These are phyloP conservation scores for Aspergillus japonicus DNA, from an alignment of 2,329 filamentous ascomycete genomes.

Conservation along the genomic window DNA sequence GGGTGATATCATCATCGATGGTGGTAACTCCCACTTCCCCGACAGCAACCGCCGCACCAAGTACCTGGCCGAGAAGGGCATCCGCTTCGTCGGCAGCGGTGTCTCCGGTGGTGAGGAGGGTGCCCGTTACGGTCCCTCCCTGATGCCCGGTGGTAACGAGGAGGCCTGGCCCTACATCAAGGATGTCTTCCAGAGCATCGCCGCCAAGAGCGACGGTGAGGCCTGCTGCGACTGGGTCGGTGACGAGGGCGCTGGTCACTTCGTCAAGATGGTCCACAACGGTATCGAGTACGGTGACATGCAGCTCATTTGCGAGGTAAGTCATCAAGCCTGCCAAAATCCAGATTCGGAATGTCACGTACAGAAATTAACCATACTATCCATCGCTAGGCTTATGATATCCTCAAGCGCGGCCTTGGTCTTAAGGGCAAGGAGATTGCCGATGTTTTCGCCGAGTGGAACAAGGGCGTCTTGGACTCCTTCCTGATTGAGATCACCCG, in stretches of 20 bases:
- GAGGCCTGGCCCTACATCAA: conserved; percentile 98
- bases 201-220: conserved; percentile 96
- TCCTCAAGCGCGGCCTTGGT: conserved; percentile 97
- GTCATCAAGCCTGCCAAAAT: conserved; percentile 24
- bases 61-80: conserved; percentile 82
- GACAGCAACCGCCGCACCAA: conserved; percentile 96
- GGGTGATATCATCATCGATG: conserved; percentile 98
- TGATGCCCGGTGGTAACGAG: conserved; percentile 99
- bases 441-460: conserved; percentile 92
- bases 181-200: conserved; percentile 97
- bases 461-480: conserved; percentile 96
- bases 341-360: background rate
- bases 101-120: conserved; percentile 99
- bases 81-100: conserved; percentile 94
- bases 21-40: conserved; percentile 98
- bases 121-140: conserved; percentile 92
- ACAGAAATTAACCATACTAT: background rate
- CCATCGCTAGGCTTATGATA: conserved; percentile 81
- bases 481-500: conserved; percentile 99
- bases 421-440: conserved; percentile 91
- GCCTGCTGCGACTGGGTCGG: conserved; percentile 99
- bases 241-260: conserved; percentile 98
- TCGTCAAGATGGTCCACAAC: conserved; percentile 99
- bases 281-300: conserved; percentile 99
- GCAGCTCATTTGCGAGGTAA: conserved; percentile 98